A percentile compares a stretch with the other conserved stretches of the same genome.
Conservation (phyloP, 306 rosid species). For the Astragalus membranaceus region DNA sequence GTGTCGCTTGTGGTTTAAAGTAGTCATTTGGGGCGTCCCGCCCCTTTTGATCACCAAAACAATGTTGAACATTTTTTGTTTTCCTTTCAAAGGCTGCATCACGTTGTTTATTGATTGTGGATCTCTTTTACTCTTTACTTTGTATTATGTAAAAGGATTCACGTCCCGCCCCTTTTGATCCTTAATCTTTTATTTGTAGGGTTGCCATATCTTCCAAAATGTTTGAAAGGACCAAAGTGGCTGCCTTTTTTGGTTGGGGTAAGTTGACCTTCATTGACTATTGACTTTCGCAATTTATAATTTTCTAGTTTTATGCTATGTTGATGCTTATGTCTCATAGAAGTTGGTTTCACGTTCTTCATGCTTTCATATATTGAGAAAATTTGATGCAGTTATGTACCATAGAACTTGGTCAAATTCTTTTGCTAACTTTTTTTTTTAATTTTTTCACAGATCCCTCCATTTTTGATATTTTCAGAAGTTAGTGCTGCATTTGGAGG, state of each 20-base stretch:
- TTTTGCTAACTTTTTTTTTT: conserved; percentile 7
- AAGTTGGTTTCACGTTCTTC: conserved; percentile 10
- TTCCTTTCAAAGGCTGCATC: neutral
- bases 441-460: conserved; percentile 57
- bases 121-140: neutral
- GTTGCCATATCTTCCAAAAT: conserved; percentile 68
- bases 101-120: neutral
- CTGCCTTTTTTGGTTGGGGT: conserved; percentile 83
- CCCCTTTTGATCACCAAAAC: too few species aligned
- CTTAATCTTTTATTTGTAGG: conserved; percentile 48
- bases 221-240: conserved; percentile 83
- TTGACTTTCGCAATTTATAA: neutral
- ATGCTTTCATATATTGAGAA: too few species aligned
- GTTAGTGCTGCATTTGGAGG: conserved; percentile 92
- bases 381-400: too few species aligned
- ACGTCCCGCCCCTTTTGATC: conserved; percentile 9
- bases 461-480: conserved; percentile 64
- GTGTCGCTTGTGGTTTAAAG: too few species aligned
- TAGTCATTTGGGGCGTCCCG: too few species aligned
- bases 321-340: conserved; percentile 6
- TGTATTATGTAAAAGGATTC: too few species aligned
- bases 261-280: conserved; percentile 29
- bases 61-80: too few species aligned
- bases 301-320: neutral
- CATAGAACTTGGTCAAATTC: neutral